phyloP scores from a whole-genome alignment of 2,329 filamentous ascomycete genomes.

The Ophiostoma triangulosporum region DNA sequence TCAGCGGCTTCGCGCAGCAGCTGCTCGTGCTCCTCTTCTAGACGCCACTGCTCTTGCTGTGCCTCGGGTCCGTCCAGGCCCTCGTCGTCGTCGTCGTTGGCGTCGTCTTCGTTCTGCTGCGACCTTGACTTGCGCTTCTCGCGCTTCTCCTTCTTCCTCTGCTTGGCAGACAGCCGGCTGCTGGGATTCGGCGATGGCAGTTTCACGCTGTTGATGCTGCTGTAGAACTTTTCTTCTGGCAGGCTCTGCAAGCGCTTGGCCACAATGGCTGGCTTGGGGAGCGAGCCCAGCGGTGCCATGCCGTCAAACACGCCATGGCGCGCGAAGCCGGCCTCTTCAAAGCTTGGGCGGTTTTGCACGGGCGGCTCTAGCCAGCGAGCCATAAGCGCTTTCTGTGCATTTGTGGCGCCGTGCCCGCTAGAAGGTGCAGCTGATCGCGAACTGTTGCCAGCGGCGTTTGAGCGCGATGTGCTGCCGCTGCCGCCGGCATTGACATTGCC shows the following conservation, averaged over 20 bases:
- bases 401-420: slow-evolving; percentile 14
- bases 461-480: background rate
- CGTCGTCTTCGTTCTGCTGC: background rate
- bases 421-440: background rate
- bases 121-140: background rate
- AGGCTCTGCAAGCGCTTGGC: slow-evolving; percentile 28
- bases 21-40: background rate
- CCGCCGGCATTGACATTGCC: background rate
- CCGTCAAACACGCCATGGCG: slow-evolving; percentile 65
- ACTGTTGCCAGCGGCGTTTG: slow-evolving; percentile 13
- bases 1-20: background rate
- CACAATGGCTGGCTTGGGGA: slow-evolving; percentile 47
- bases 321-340: slow-evolving; percentile 62
- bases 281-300: slow-evolving; percentile 68
- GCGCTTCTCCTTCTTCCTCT: slow-evolving; percentile 3
- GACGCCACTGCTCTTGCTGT: background rate
- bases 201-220: background rate
- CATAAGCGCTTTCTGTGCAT: slow-evolving; percentile 32
- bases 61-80: background rate
- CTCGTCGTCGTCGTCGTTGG: background rate
- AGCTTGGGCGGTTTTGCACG: slow-evolving; percentile 53
- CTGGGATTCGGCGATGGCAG: background rate
- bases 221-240: slow-evolving; percentile 10
- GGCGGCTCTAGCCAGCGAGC: slow-evolving; percentile 45
- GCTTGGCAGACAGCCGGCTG: background rate